Percentiles rank a stretch among this genome's conserved stretches.
Evolutionary conservation across 495 filamentous ascomycete genomes (phyloP).

Genomic region (Xylaria venustula): DNA sequence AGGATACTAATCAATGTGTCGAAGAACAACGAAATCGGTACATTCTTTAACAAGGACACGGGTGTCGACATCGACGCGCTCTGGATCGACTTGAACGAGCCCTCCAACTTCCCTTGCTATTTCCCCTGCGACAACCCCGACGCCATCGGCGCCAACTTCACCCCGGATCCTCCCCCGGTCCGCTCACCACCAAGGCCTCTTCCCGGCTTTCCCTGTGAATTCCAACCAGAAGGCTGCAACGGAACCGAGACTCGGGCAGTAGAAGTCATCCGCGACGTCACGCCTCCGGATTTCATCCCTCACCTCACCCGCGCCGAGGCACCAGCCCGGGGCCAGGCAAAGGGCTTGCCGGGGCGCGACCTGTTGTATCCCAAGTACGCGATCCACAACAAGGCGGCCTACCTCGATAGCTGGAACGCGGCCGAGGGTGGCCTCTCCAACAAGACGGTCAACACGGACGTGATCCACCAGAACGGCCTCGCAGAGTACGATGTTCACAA

Average conservation of each 20-base stretch:
- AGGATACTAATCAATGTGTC: not conserved
- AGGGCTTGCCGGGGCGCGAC: conserved; percentile 62
- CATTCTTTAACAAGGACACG: conserved; percentile 62
- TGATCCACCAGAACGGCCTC: conserved; percentile 70
- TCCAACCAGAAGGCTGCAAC: conserved; percentile 58
- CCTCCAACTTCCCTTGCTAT: conserved; percentile 61
- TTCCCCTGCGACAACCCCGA: conserved; percentile 67
- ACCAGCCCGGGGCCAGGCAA: conserved; percentile 35
- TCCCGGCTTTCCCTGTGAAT: conserved; percentile 69
- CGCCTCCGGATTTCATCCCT: conserved; percentile 16
- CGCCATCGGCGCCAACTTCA: conserved; percentile 54
- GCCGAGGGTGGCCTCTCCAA: conserved; percentile 63
- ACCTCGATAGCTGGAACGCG: conserved; percentile 43
- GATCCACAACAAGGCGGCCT: conserved; percentile 67
- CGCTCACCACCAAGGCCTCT: conserved; percentile 60
- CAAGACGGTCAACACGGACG: conserved; percentile 71
- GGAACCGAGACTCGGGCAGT: conserved; percentile 19
- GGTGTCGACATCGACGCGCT: conserved; percentile 83
- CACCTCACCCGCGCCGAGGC: conserved; percentile 18
- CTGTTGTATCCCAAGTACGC: conserved; percentile 70
- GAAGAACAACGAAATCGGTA: conserved; percentile 59
- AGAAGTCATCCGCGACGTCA: conserved; percentile 20
- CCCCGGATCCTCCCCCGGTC: conserved; percentile 65
- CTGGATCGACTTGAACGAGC: conserved; percentile 90
- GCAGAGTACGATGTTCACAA: conserved; percentile 81